Evolutionary conservation across 1,284 basidiomycete genomes (phyloP), one percentile per base, ranked within the genome.

Genomic region (Boletus semigastroideus): DNA sequence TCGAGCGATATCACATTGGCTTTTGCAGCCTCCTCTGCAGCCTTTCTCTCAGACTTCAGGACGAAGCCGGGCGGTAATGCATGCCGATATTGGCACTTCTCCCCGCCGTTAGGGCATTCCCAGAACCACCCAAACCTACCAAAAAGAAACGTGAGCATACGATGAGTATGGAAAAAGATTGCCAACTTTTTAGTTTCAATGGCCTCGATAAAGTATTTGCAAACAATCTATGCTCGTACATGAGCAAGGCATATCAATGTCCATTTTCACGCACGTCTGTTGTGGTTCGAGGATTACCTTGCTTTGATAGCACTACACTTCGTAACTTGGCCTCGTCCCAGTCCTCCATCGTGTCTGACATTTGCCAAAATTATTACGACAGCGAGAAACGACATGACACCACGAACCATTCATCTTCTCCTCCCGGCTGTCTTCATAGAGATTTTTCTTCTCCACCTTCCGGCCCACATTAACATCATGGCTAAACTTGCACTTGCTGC

Each of bases 251-350:
- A 16, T 42, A 48, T 28, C 45, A 40, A 46, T 41, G 10, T 12
- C 1, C 16, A 34, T 27, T 30, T 57, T n/a, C 22, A 66, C 86
- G 54, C 65, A 93, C 92, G 69, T 97, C 94, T 41, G 96, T 99
- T 3, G 88, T 94, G 30, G 90, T 95, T 62, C 85, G 82, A 46
- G 94, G 94, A 71, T 97, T 98, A 31, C 92, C 92, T 52, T 83
- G 78, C 72, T 98, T 98, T 48, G 90, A 92, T 14, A 87, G 65
- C 10, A 99, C 91, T 53, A 99, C 97, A 25, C 75, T 82, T 45
- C 86, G 79, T 46, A 99, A 76, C 73, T 96, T 98, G 60, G 87
- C 94, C 60, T 98, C 91, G 73, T 98, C 94, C 96, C 96, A 99
- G 61, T 79, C 87, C 63, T 98, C 95, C 96, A 99, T 99, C 10